These are phyloP conservation scores for Prunus salicina DNA, from an alignment of 306 rosid species.

Conservation along the genomic window DNA sequence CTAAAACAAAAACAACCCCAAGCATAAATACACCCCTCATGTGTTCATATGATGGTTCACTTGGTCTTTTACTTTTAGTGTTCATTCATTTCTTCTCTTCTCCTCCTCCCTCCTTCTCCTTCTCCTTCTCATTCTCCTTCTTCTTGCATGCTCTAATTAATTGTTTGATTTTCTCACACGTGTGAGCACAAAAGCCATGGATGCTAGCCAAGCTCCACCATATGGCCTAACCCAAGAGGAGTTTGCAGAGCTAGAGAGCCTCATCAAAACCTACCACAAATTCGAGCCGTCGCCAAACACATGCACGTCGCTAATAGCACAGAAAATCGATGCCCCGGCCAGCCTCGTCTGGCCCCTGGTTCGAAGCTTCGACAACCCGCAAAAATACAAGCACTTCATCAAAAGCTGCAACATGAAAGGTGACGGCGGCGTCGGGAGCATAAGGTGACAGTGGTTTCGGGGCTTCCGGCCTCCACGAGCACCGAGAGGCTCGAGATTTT, in stretches of 20 bases:
- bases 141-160: neutral
- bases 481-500: constrained; percentile 84
- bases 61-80: neutral
- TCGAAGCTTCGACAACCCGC: constrained; percentile 70
- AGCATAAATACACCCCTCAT: constrained; percentile 9
- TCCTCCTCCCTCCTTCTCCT: neutral
- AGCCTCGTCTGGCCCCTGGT: constrained; percentile 57
- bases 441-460: constrained; percentile 74
- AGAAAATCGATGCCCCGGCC: constrained; percentile 63
- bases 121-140: neutral
- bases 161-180: neutral
- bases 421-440: constrained; percentile 73
- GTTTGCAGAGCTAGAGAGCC: constrained; percentile 36
- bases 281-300: constrained; percentile 44
- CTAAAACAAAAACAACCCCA: neutral
- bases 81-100: neutral
- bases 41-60: constrained; percentile 20
- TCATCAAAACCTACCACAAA: constrained; percentile 58
- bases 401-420: constrained; percentile 78
- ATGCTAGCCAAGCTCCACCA: constrained; percentile 9
- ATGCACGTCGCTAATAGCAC: constrained; percentile 68
- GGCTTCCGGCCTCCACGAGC: constrained; percentile 87
- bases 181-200: constrained; percentile 19
- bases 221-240: constrained; percentile 64
- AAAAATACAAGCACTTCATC: constrained; percentile 83